A percentile compares a stretch with the other conserved stretches of the same genome.
These are phyloP conservation scores for Wallacemonas sp. DNA, from an alignment of 208 protist species.

Conservation along the genomic window DNA sequence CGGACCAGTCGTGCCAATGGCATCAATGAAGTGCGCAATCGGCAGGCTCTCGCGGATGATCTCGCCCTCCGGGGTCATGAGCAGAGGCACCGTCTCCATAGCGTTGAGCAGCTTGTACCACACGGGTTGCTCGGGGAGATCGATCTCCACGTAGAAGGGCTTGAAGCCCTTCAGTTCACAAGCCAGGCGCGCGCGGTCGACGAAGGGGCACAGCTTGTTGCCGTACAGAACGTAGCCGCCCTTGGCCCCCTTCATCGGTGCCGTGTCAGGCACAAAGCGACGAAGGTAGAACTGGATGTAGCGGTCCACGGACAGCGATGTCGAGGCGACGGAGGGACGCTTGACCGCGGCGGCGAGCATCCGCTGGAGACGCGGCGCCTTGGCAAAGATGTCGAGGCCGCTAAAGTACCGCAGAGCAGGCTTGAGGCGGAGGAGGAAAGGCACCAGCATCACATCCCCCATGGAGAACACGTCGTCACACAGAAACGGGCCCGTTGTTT, in stretches of 20 bases:
- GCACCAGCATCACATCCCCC: constrained; percentile 65
- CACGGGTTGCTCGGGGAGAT: constrained; percentile 32
- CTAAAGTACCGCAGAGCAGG: constrained; percentile 53
- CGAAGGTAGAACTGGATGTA: constrained; percentile 34
- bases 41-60: constrained; percentile 62
- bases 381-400: constrained; percentile 64
- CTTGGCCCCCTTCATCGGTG: constrained; percentile 27
- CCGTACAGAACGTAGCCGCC: constrained; percentile 50
- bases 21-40: constrained; percentile 67
- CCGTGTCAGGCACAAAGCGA: constrained; percentile 32
- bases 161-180: constrained; percentile 44
- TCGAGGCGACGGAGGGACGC: constrained; percentile 52
- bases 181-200: constrained; percentile 52
- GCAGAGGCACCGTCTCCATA: constrained; percentile 60
- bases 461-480: constrained; percentile 74
- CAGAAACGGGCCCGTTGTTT: constrained; percentile 59
- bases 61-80: constrained; percentile 52
- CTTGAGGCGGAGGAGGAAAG: constrained; percentile 67
- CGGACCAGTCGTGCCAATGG: constrained; percentile 3
- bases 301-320: constrained; percentile 18
- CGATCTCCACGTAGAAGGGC: constrained; percentile 38
- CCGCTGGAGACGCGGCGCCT: constrained; percentile 57
- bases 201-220: constrained; percentile 53
- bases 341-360: constrained; percentile 41
- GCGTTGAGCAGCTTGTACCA: constrained; percentile 71